A percentile compares a stretch with the other conserved stretches of the same genome.
These are phyloP conservation scores for Endothia cerciana DNA, from an alignment of 2,329 filamentous ascomycete genomes.

Conservation along the genomic window DNA sequence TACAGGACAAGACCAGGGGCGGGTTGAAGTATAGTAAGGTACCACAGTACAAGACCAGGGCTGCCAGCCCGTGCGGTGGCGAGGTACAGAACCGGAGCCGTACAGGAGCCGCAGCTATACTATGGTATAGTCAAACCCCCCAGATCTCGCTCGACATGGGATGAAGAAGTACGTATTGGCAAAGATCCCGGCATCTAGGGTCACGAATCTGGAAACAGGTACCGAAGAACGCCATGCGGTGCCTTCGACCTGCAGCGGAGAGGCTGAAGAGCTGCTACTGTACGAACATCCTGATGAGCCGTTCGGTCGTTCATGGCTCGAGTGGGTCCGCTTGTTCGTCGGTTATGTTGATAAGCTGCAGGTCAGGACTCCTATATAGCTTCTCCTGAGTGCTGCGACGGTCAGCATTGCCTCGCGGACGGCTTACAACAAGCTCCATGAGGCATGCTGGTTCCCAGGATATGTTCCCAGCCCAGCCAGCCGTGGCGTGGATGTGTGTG, in stretches of 20 bases:
- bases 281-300: not conserved
- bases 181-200: not conserved
- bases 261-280: not conserved
- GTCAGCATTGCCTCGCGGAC: too few relatives aligned
- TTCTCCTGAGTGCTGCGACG: too few relatives aligned
- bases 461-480: too few relatives aligned
- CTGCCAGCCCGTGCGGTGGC: slow-evolving; percentile 7
- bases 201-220: not conserved
- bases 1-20: not conserved
- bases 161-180: slow-evolving; percentile 13
- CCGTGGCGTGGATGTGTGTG: too few relatives aligned
- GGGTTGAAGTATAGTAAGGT: not conserved
- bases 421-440: too few relatives aligned
- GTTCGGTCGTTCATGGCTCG: not conserved
- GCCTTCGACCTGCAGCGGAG: too few relatives aligned
- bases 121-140: not conserved
- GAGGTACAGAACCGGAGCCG: not conserved
- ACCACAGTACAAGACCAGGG: not conserved
- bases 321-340: too few relatives aligned
- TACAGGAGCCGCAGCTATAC: slow-evolving; percentile 11
- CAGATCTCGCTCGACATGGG: slow-evolving; percentile 8
- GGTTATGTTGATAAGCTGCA: not conserved
- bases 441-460: too few relatives aligned
- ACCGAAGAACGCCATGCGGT: not conserved
- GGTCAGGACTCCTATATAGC: too few relatives aligned